Evolutionary conservation across 306 rosid genomes (phyloP), one percentile per base, ranked within the genome.

Genomic region (Biancaea sappan): DNA sequence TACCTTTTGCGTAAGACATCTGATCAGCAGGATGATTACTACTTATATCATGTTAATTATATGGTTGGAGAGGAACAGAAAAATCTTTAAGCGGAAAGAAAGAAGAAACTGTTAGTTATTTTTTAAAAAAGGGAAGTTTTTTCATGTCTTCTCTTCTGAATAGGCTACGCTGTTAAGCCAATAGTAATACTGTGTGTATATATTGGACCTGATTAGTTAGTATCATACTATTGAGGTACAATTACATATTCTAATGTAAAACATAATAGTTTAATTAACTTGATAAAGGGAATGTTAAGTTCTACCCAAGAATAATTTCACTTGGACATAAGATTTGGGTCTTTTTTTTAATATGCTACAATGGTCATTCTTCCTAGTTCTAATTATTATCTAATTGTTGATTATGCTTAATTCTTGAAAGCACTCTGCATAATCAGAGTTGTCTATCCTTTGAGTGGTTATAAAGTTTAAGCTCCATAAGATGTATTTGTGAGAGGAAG

Each of bases 371-470:
- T 37, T 37, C 50, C 32, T 47, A 46, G 24, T 63, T 66, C 57
- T 43, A 67, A 25, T 26, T 53, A 14, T 28, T 40, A 51, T 61
- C 8, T 72, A 47, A 31, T 67, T 21, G 56, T 56, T 73, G 71
- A 41, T 50, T 61, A 16, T 74, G 67, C 25, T 22, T 61, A 61
- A 34, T 18, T 61, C 9, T 24, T 34, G 57, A 50, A 80, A 71
- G 24, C 16, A 59, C 56, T 35, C 13, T 52, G 24, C 50, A 40
- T 52, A 60, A 54, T 51, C 60, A 35, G 29, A 21, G 76, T 68
- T 40, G 66, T 31, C 34, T 31, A 25, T 61, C 41, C 10, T 43
- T 29, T 37, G 47, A 21, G 41, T 15, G 47, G 31, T 29, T 37
- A 41, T 48, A 12, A 22, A 15, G 19, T 50, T 58, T 47, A 21